These are phyloP conservation scores for Botryobasidium botryosum DNA, from an alignment of 768 basidiomycete genomes.

Conservation along the genomic window DNA sequence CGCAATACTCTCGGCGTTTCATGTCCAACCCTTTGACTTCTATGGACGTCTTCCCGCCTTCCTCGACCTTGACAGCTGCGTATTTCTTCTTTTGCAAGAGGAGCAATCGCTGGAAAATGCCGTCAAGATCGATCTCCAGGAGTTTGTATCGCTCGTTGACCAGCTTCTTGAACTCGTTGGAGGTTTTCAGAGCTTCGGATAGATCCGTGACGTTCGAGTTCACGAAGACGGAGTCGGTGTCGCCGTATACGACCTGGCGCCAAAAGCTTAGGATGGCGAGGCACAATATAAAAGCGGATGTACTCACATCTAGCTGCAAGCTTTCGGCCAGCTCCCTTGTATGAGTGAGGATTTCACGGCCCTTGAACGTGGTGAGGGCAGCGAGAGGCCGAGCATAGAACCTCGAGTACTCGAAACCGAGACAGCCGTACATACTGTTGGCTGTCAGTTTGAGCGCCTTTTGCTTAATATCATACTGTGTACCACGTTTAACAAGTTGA, in stretches of 20 bases:
- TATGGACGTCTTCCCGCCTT: constrained; percentile 53
- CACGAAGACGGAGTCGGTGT: constrained; percentile 97
- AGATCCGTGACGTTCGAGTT: constrained; percentile 88
- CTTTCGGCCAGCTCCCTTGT: constrained; percentile 87
- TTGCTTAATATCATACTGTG: constrained; percentile 90
- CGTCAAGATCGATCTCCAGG: constrained; percentile 92
- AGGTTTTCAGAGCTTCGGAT: constrained; percentile 79
- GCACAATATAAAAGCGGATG: neutral
- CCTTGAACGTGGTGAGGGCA: constrained; percentile 92
- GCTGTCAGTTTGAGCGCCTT: constrained; percentile 94
- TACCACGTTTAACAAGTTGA: neutral
- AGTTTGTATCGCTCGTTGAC: constrained; percentile 93
- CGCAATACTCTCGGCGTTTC: constrained; percentile 94
- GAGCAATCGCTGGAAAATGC: constrained; percentile 80
- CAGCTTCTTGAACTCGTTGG: constrained; percentile 81
- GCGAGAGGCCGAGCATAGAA: constrained; percentile 97
- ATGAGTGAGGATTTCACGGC: constrained; percentile 89
- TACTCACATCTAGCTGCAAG: constrained; percentile 67
- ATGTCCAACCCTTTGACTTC: constrained; percentile 98
- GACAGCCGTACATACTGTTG: constrained; percentile 99
- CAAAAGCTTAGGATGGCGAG: neutral
- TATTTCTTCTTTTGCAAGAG: constrained; percentile 99
- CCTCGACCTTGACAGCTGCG: constrained; percentile 89
- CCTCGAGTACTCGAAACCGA: constrained; percentile 91
- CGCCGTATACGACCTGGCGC: constrained; percentile 86